A percentile compares a stretch with the other conserved stretches of the same genome.
Evolutionary conservation across 305 asterid genomes (phyloP).

Genomic region (Solanum hybrid): DNA sequence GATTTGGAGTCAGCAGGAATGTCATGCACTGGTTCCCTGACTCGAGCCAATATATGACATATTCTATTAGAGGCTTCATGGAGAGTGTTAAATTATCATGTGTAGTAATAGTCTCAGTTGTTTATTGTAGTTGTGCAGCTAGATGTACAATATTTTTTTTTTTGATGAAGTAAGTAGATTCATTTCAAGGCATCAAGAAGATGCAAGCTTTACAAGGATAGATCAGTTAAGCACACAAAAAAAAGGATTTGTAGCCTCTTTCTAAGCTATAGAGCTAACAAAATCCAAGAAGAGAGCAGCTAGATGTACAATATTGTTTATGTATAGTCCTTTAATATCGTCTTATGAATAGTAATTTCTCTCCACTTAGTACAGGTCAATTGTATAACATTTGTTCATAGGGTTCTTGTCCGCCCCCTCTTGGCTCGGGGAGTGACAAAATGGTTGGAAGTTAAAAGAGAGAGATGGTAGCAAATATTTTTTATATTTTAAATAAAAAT

Average conservation of each 20-base stretch:
- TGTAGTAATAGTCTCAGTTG: not conserved
- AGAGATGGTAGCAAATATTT: not conserved
- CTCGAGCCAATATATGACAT: not conserved
- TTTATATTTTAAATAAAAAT: no score
- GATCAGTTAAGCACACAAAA: no score
- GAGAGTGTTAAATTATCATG: not conserved
- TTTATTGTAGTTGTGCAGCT: not conserved
- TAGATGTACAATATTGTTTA: not conserved
- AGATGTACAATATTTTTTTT: no score
- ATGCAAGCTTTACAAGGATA: no score
- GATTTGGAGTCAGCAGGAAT: not conserved
- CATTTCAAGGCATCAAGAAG: no score
- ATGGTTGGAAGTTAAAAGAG: not conserved
- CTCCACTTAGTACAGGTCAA: not conserved
- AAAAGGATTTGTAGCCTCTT: no score
- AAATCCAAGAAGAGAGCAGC: no score
- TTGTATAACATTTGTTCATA: not conserved
- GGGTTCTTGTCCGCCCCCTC: not conserved
- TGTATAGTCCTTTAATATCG: not conserved
- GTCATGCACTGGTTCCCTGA: not conserved
- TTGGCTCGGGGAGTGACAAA: not conserved
- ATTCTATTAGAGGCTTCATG: not conserved
- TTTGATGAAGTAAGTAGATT: no score
- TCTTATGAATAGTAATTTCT: not conserved
- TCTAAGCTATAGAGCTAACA: no score